Evolutionary conservation across 352 stramenopile species (phyloP).

Genomic region (Peronosclerospora sorghi): DNA sequence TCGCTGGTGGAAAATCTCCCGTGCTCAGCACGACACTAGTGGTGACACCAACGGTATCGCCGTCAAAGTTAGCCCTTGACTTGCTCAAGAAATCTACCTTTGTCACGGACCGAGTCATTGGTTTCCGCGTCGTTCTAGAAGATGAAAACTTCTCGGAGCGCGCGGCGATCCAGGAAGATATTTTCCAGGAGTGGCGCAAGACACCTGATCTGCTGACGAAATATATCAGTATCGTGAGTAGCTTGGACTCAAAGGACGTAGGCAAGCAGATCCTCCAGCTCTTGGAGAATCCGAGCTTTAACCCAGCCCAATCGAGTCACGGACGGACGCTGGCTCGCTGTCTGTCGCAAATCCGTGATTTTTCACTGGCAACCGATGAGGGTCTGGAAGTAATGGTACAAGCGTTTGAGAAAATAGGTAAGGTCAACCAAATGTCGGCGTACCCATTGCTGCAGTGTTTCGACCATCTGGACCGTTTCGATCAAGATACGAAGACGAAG

Average conservation of each 20-base stretch:
- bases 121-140: slow-evolving; percentile 53
- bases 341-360: slow-evolving; percentile 65
- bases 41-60: slow-evolving; percentile 32
- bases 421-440: slow-evolving; percentile 79
- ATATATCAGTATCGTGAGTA: slow-evolving; percentile 71
- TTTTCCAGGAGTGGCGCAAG: slow-evolving; percentile 61
- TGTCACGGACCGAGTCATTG: slow-evolving; percentile 45
- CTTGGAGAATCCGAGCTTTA: slow-evolving; percentile 58
- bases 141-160: slow-evolving; percentile 50
- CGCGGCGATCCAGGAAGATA: slow-evolving; percentile 47
- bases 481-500: slow-evolving; percentile 45
- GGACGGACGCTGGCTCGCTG: slow-evolving; percentile 49
- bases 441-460: slow-evolving; percentile 76
- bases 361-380: slow-evolving; percentile 63
- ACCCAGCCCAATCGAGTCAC: slow-evolving; percentile 63
- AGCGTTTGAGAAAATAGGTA: slow-evolving; percentile 68
- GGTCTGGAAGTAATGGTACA: slow-evolving; percentile 60
- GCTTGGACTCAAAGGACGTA: slow-evolving; percentile 49
- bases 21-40: slow-evolving; percentile 32
- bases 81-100: slow-evolving; percentile 62
- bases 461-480: slow-evolving; percentile 64
- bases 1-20: slow-evolving; percentile 33
- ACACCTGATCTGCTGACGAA: slow-evolving; percentile 67
- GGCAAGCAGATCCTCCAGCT: slow-evolving; percentile 62
- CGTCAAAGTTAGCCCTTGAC: slow-evolving; percentile 37